phyloP scores from a whole-genome alignment of 1,284 basidiomycete genomes.

The Meripilus lineatus region DNA sequence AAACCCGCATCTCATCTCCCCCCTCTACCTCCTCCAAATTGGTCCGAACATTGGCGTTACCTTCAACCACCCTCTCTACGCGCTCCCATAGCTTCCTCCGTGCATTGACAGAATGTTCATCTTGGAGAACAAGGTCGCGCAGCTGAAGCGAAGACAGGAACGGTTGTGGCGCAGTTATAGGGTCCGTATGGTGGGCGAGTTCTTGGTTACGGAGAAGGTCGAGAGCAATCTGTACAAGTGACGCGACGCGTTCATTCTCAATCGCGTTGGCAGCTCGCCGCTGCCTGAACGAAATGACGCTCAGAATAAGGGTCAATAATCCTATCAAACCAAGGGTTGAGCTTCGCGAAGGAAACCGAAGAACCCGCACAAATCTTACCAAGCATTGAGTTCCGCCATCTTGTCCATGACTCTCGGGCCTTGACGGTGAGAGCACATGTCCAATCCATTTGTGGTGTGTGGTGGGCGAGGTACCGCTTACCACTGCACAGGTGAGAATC shows the following conservation, averaged over 20 bases:
- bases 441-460: slow-evolving; percentile 66
- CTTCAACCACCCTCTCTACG: slow-evolving; percentile 87
- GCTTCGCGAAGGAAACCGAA: no score
- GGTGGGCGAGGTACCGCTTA: slow-evolving; percentile 73
- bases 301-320: slow-evolving; percentile 21
- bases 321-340: no score
- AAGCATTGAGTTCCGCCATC: slow-evolving; percentile 66
- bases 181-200: slow-evolving; percentile 80
- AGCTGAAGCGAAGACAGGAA: slow-evolving; percentile 89
- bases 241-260: slow-evolving; percentile 71
- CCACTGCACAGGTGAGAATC: slow-evolving; percentile 42
- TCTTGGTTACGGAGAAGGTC: slow-evolving; percentile 85
- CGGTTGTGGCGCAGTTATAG: slow-evolving; percentile 70
- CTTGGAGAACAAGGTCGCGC: slow-evolving; percentile 84
- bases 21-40: slow-evolving; percentile 86
- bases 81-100: slow-evolving; percentile 79
- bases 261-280: slow-evolving; percentile 47
- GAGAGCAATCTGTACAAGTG: slow-evolving; percentile 77
- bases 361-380: slow-evolving; percentile 48
- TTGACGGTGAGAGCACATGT: slow-evolving; percentile 70
- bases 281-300: slow-evolving; percentile 24
- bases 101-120: slow-evolving; percentile 68
- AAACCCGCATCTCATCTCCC: slow-evolving; percentile 83
- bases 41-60: slow-evolving; percentile 90
- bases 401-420: slow-evolving; percentile 57